Evolutionary conservation across 331 rosid species (phyloP).

Genomic region (Telfairia occidentalis): DNA sequence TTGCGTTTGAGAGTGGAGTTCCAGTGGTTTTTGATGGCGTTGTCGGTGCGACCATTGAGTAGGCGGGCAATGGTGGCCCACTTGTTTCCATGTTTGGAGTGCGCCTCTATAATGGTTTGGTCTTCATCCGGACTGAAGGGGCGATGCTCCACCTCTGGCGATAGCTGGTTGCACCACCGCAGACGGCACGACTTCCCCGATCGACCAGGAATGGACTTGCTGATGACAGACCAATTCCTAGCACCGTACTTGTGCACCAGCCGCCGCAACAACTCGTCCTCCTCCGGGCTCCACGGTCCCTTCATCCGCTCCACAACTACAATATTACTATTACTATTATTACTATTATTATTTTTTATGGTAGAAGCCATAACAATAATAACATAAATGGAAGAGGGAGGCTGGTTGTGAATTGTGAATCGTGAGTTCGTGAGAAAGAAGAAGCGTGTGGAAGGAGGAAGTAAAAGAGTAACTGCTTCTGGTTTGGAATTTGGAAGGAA

Average conservation of each 20-base stretch:
- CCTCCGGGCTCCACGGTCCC: conserved; percentile 92
- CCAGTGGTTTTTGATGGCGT: conserved; percentile 85
- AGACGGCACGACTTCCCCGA: conserved; percentile 84
- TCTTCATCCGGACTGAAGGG: conserved; percentile 64
- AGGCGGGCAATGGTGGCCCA: conserved; percentile 82
- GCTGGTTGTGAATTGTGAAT: conserved; percentile 11
- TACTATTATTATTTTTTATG: too few relatives aligned
- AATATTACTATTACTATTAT: too few relatives aligned
- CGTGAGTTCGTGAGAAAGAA: too few relatives aligned
- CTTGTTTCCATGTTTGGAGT: conserved; percentile 56
- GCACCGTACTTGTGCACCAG: conserved; percentile 57
- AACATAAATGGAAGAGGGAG: too few relatives aligned
- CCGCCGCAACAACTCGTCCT: conserved; percentile 48
- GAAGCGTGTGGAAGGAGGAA: neutral
- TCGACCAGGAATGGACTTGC: conserved; percentile 75
- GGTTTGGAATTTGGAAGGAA: conserved; percentile 42
- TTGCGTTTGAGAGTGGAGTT: conserved; percentile 77
- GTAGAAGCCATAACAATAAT: too few relatives aligned
- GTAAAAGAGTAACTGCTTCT: conserved; percentile 29
- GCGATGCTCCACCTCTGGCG: conserved; percentile 67
- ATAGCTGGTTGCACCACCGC: conserved; percentile 88
- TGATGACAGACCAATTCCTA: conserved; percentile 63
- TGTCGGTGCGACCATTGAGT: conserved; percentile 78
- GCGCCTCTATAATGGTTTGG: conserved; percentile 47
- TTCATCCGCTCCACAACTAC: conserved; percentile 56